Conservation (phyloP, 768 basidiomycete species). For the Pisolithus tinctorius region DNA sequence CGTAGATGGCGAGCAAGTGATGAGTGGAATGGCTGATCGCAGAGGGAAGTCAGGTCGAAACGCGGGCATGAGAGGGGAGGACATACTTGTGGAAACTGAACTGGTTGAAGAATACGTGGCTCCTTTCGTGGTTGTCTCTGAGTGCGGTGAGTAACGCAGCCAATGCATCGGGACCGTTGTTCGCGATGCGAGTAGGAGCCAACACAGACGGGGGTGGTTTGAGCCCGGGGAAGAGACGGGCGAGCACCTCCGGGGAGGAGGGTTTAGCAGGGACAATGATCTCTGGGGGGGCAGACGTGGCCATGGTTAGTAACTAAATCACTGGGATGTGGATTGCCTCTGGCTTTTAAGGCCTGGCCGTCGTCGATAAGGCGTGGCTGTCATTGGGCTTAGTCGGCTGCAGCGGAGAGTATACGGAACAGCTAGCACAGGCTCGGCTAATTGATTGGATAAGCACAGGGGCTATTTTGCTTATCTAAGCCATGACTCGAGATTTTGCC, state of each 20-base stretch:
- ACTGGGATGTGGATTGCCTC: no score
- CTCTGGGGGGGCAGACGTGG: slow-evolving; percentile 19
- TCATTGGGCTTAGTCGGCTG: no score
- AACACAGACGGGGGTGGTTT: slow-evolving; percentile 23
- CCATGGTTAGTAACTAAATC: slow-evolving; percentile 1
- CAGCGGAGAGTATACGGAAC: no score
- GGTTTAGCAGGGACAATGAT: slow-evolving; percentile 11
- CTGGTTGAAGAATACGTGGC: slow-evolving; percentile 50
- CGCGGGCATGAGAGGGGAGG: not conserved
- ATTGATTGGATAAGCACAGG: no score
- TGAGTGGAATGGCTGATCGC: slow-evolving; percentile 48
- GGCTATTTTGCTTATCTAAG: no score
- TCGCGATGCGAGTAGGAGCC: slow-evolving; percentile 31
- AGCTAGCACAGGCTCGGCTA: no score
- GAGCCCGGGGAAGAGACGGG: slow-evolving; percentile 27
- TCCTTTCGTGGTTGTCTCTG: slow-evolving; percentile 45
- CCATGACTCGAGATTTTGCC: no score
- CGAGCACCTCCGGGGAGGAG: slow-evolving; percentile 17
- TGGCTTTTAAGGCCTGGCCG: no score
- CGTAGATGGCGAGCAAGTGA: slow-evolving; percentile 51
- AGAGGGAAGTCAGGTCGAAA: slow-evolving; percentile 11
- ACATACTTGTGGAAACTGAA: slow-evolving; percentile 28
- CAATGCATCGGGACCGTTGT: slow-evolving; percentile 32
- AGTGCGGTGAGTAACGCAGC: slow-evolving; percentile 34
- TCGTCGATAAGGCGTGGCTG: no score